Evolutionary conservation across 2,329 filamentous ascomycete species (phyloP), one percentile per base, ranked within the genome.

Genomic region (Aspergillus pseudotamarii): DNA sequence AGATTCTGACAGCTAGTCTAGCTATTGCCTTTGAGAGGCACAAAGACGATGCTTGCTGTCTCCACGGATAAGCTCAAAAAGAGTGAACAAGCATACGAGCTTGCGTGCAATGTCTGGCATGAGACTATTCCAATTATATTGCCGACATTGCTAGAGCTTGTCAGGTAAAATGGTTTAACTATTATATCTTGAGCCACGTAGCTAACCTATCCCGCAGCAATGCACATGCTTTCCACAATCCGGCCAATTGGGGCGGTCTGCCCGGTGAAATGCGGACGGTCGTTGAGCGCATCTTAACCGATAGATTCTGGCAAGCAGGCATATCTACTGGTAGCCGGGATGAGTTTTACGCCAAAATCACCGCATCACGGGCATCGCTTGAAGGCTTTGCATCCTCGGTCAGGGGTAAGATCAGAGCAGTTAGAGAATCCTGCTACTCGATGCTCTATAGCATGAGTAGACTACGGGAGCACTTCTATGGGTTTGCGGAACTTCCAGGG

Each of bases 281-380:
- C 58, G 91, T 98, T 45, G 86, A 88, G 50, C 87, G 92, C 26
- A 93, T 98, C 23, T 81, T 99, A 26, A 96, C 93, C 16, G 95
- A 99, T 78, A 87, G 95, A 28, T 99, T 99, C 76, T 99, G 95
- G 95, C 95, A 99, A 82, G 93, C 94, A 8, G 95, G 95, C 11
- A 99, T 99, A 57, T 98, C 95, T 0, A 91, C 90, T 65, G 95
- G 96, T 30, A 98, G 92, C 71, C 93, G 95, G 75, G 95, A 98
- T 66, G 94, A 98, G 63, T 99, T 99, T 75, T 98, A 97, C 77
- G 91, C 93, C 36, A 88, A 92, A 46, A 94, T 99, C 2, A 88
- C 93, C 61, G 91, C 93, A 36, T 97, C 95, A 61, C 96, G 93
- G 78, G 87, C 86, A 46, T 97, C 93, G 0, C 87, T 97, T 61